Base-by-base conservation (phyloP, 495 filamentous ascomycete species). In the Daldinia decipiens region DNA sequence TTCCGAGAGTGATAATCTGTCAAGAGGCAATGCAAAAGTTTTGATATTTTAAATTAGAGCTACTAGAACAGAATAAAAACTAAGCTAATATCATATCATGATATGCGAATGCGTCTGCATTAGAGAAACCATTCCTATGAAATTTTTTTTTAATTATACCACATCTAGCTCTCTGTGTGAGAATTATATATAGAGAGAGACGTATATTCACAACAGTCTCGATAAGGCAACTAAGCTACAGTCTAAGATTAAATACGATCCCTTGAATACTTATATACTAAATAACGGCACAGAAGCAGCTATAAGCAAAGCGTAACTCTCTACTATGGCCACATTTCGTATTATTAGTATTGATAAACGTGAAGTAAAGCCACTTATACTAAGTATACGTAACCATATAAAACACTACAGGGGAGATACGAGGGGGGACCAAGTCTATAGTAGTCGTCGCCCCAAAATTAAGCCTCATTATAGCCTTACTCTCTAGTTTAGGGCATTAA, bases 401-500 rank as follows among this genome's bases (percentile, higher is more conserved):
- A 4, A 24, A 21, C 43, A 21, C 9, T 5, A 12, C 34, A 13
- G 19, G 2, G n/a, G 9, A 24, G 21, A 11, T 47, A 24, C 43
- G 19, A 47, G 1, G 43, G 43, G 29, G 43, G 19, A 47, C 21
- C 43, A 24, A 47, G 17, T 24, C 43, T 11, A 24, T 24, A 47
- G 43, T 1, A 9, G 5, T 11, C 12, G 17, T 47, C 43, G 21
- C 17, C 21, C 19, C 19, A 9, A 24, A 21, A 12, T 17, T 47
- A 47, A 47, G 17, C 43, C 43, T 47, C 43, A 47, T 47, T 24
- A 12, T 47, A 47, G 19, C 19, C 19, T 47, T 24, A 47, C 43
- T 2, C 3, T 47, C 8, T 47, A 1, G 3, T 47, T 47, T 12
- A 4, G 43, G 43, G 13, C 9, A 47, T 47, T 47, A 4, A 19